Percentiles rank a stretch among this genome's conserved stretches.
phyloP scores from a whole-genome alignment of 176 grass and related monocot genomes.

The Pontederia crassipes region DNA sequence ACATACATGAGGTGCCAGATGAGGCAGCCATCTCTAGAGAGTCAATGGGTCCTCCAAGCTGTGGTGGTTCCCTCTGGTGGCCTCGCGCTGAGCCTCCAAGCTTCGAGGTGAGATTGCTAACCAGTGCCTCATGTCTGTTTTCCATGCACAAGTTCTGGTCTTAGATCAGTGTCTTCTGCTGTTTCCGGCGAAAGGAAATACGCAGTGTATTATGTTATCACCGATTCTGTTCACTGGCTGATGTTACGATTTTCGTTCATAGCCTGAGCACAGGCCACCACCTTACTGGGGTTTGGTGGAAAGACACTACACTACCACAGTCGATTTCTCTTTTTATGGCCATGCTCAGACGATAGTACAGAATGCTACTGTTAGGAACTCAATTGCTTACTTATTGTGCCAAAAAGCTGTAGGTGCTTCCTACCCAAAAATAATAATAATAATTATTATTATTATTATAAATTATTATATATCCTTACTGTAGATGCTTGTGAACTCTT shows the following conservation, averaged over 20 bases:
- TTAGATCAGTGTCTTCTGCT: no score
- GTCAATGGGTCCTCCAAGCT: slow-evolving; percentile 57
- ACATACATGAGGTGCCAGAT: slow-evolving; percentile 78
- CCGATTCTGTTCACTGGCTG: no score
- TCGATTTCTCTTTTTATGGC: background rate
- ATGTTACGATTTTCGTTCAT: background rate
- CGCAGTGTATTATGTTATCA: no score
- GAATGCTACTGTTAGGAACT: no score
- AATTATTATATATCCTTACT: no score
- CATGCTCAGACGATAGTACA: background rate
- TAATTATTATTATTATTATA: no score
- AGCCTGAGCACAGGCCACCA: slow-evolving; percentile 2
- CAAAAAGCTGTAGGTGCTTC: no score
- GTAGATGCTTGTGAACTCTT: no score
- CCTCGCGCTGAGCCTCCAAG: slow-evolving; percentile 40
- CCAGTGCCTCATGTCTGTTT: background rate
- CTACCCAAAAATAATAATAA: no score
- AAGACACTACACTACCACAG: background rate
- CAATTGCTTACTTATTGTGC: no score
- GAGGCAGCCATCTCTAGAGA: slow-evolving; percentile 34
- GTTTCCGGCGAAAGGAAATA: no score
- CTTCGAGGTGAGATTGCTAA: slow-evolving; percentile 40
- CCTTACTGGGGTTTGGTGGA: background rate
- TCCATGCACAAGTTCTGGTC: background rate
- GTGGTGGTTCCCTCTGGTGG: slow-evolving; percentile 58